Conservation (phyloP, 495 filamentous ascomycete genomes). For the Podospora anserina region DNA sequence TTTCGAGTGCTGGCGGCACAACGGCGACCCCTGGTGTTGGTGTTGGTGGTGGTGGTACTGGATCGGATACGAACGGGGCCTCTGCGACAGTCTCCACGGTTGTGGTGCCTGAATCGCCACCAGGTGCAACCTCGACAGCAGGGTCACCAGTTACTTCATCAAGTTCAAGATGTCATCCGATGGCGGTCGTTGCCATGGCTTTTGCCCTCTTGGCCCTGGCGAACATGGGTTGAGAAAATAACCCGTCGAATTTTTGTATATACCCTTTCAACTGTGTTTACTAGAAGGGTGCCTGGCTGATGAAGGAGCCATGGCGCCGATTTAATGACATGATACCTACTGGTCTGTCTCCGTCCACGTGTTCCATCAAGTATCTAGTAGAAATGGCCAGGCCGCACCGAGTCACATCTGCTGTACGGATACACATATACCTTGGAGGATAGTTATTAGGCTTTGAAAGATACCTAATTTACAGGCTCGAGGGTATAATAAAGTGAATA, state of each 20-base stretch:
- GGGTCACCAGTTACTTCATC: not conserved
- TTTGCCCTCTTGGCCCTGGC: not conserved
- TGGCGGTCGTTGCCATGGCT: not conserved
- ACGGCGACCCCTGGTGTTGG: slow-evolving; percentile 11
- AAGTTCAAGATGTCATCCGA: not conserved
- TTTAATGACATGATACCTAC: not conserved
- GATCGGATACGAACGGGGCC: not conserved
- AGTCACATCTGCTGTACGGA: no score
- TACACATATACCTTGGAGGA: no score
- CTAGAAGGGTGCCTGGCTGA: not conserved
- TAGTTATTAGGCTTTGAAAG: no score
- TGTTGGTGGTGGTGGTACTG: not conserved
- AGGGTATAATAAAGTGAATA: no score
- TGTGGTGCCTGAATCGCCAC: not conserved
- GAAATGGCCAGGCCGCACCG: no score
- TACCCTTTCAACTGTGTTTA: not conserved
- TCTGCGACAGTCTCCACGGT: not conserved
- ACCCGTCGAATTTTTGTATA: not conserved
- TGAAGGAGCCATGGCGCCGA: not conserved
- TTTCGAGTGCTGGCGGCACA: slow-evolving; percentile 9
- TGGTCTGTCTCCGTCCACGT: not conserved
- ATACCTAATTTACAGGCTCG: no score
- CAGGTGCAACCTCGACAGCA: not conserved
- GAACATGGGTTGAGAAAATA: not conserved
- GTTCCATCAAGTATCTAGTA: no score